phyloP scores from a whole-genome alignment of 257 asterid species.

The Nicotiana sylvestris region DNA sequence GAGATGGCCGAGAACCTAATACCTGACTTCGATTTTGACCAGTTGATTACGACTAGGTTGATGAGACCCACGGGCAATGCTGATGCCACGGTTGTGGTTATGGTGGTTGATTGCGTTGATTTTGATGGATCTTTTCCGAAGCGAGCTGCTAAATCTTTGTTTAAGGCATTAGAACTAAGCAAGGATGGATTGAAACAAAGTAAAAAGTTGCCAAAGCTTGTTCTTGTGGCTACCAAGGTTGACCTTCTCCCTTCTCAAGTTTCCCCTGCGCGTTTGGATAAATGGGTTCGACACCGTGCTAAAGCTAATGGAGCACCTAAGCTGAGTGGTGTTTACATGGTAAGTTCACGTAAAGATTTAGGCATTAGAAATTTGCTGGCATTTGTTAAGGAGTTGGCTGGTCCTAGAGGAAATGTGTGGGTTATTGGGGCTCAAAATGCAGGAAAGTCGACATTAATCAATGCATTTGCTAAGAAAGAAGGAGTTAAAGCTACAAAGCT shows the following conservation, averaged over 20 bases:
- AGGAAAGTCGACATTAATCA: constrained; percentile 87
- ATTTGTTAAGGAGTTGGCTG: constrained; percentile 71
- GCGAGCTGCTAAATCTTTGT: constrained; percentile 78
- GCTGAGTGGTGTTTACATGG: constrained; percentile 81
- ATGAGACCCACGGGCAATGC: constrained; percentile 82
- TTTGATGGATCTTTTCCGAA: constrained; percentile 96
- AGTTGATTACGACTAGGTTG: constrained; percentile 68
- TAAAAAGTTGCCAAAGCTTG: constrained; percentile 78
- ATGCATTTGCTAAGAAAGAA: constrained; percentile 78
- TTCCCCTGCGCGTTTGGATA: constrained; percentile 83
- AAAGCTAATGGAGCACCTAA: constrained; percentile 86
- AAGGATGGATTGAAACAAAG: constrained; percentile 45
- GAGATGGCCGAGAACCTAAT: constrained; percentile 72
- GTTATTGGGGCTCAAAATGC: constrained; percentile 96
- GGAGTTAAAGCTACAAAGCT: constrained; percentile 70
- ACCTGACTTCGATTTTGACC: constrained; percentile 89
- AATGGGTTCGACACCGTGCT: constrained; percentile 87
- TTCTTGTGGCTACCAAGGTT: constrained; percentile 89
- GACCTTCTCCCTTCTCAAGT: constrained; percentile 95
- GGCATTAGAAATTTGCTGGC: constrained; percentile 77
- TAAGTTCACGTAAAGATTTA: constrained; percentile 85
- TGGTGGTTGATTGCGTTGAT: constrained; percentile 93
- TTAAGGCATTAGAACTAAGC: constrained; percentile 53
- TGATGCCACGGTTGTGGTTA: constrained; percentile 77
- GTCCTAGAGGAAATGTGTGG: constrained; percentile 98